A percentile compares a stretch with the other conserved stretches of the same genome.
Evolutionary conservation across 306 rosid genomes (phyloP).

Genomic region (Cotoneaster glaucophyllus): DNA sequence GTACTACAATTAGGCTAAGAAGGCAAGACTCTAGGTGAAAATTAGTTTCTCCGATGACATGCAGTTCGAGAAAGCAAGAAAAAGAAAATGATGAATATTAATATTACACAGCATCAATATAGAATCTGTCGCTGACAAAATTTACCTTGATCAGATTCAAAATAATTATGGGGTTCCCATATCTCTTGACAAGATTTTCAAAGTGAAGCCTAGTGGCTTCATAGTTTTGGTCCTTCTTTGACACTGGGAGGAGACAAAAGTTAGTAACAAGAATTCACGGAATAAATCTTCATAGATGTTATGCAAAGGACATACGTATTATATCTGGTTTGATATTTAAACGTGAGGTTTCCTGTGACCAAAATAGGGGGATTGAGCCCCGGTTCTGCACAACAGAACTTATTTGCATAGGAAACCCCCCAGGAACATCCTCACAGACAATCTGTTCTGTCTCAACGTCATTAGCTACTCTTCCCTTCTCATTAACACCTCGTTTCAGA

Average conservation of each 20-base stretch:
- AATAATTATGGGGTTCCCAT: slow-evolving; percentile 88
- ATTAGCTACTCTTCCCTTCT: slow-evolving; percentile 93
- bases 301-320: slow-evolving; percentile 53
- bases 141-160: slow-evolving; percentile 92
- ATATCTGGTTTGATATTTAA: slow-evolving; percentile 90
- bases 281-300: not conserved
- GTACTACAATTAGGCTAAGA: not conserved
- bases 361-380: slow-evolving; percentile 96
- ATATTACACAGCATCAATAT: not conserved
- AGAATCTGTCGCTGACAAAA: not conserved
- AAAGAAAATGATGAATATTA: not conserved
- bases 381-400: slow-evolving; percentile 92
- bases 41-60: not conserved
- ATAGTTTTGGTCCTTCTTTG: slow-evolving; percentile 54
- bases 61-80: not conserved
- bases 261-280: slow-evolving; percentile 14
- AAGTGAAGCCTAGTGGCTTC: slow-evolving; percentile 96
- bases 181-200: slow-evolving; percentile 85
- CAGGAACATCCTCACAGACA: slow-evolving; percentile 57
- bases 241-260: slow-evolving; percentile 50
- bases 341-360: slow-evolving; percentile 97
- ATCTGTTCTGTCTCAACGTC: slow-evolving; percentile 99
- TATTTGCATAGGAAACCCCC: slow-evolving; percentile 64
- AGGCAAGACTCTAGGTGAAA: not conserved
- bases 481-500: slow-evolving; percentile 95